A percentile compares a stretch with the other conserved stretches of the same genome.
phyloP scores from a whole-genome alignment of 768 basidiomycete species.

The Termitomyces titanicus region DNA sequence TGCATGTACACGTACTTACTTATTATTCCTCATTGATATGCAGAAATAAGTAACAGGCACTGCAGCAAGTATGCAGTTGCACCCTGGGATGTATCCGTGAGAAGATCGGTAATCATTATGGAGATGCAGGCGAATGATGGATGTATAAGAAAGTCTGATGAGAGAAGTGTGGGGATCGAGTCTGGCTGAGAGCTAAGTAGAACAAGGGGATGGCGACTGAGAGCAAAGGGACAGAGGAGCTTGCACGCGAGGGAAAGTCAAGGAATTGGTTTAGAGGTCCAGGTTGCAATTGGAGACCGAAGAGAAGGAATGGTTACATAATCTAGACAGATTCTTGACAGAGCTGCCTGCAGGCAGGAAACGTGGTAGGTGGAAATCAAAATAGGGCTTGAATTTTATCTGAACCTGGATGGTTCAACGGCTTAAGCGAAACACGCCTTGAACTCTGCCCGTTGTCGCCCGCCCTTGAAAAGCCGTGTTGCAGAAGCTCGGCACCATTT shows the following conservation, averaged over 20 bases:
- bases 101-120: constrained; percentile 12
- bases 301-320: constrained; percentile 36
- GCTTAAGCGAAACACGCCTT: constrained; percentile 55
- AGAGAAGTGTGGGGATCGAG: constrained; percentile 18
- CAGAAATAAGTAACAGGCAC: neutral
- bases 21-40: constrained; percentile 4
- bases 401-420: constrained; percentile 39
- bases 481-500: constrained; percentile 39
- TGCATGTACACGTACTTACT: constrained; percentile 9
- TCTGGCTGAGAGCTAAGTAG: neutral
- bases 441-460: constrained; percentile 38
- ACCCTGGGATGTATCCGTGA: constrained; percentile 8
- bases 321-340: constrained; percentile 34
- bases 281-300: constrained; percentile 4
- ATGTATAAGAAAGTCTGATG: constrained; percentile 51
- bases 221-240: neutral
- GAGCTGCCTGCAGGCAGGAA: constrained; percentile 73
- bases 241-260: neutral
- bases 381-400: constrained; percentile 46
- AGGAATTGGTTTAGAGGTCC: neutral
- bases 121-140: constrained; percentile 29
- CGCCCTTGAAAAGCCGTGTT: constrained; percentile 50
- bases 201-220: neutral
- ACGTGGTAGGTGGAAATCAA: constrained; percentile 64
- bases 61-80: neutral